These are phyloP conservation scores for Bacterosira constricta DNA, from an alignment of 108 stramenopile species.

Conservation along the genomic window DNA sequence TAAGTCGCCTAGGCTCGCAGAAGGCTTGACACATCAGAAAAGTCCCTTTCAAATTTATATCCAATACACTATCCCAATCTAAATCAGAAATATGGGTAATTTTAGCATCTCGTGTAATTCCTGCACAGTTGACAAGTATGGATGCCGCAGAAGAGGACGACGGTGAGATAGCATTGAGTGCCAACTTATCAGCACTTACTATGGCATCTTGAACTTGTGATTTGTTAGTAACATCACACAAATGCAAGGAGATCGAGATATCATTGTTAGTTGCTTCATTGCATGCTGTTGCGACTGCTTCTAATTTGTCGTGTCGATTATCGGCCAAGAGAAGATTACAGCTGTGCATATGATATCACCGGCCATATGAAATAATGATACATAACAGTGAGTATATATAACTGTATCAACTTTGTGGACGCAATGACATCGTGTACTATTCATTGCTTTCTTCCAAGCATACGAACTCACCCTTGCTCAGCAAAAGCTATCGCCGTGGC, in stretches of 20 bases:
- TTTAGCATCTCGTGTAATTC: constrained; percentile 74
- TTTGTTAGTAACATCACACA: constrained; percentile 61
- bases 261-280: constrained; percentile 9
- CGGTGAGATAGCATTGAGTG: constrained; percentile 23
- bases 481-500: constrained; percentile 18
- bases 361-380: background rate
- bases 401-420: too few species aligned
- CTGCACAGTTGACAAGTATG: constrained; percentile 78
- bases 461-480: constrained; percentile 17
- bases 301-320: constrained; percentile 20
- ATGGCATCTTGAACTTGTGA: constrained; percentile 50
- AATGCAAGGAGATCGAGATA: constrained; percentile 18
- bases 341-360: background rate
- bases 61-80: constrained; percentile 57
- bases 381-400: background rate
- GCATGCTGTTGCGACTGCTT: constrained; percentile 25
- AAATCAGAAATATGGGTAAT: constrained; percentile 45
- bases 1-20: constrained; percentile 40
- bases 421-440: too few species aligned
- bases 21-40: constrained; percentile 61
- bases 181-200: constrained; percentile 36
- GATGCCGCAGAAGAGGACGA: constrained; percentile 42
- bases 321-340: constrained; percentile 47
- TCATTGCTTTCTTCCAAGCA: too few species aligned
- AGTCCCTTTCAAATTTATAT: constrained; percentile 59